Percentiles rank a stretch among this genome's conserved stretches.
phyloP scores from a whole-genome alignment of 495 filamentous ascomycete species.

The Penicillium chermesinum region DNA sequence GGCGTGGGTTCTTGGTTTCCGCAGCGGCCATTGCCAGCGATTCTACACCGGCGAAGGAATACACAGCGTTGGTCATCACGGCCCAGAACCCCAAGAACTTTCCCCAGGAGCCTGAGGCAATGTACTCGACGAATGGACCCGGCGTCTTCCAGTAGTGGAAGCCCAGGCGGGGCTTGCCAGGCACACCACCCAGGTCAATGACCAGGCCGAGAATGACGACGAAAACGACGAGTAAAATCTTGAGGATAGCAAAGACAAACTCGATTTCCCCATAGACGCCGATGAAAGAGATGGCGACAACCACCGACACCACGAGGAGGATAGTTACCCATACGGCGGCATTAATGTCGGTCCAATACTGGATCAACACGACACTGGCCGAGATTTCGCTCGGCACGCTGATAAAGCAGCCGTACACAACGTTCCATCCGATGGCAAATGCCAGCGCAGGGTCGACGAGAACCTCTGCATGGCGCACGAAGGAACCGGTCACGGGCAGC shows the following conservation, averaged over 20 bases:
- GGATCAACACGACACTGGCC: slow-evolving; percentile 55
- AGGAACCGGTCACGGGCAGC: slow-evolving; percentile 40
- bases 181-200: slow-evolving; percentile 35
- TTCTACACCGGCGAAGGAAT: slow-evolving; percentile 54
- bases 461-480: slow-evolving; percentile 47
- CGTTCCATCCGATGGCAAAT: slow-evolving; percentile 59
- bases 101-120: slow-evolving; percentile 33
- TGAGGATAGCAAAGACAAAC: slow-evolving; percentile 39
- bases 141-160: slow-evolving; percentile 51
- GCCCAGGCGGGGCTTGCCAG: slow-evolving; percentile 28
- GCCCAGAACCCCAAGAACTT: slow-evolving; percentile 56
- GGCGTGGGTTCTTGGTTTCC: slow-evolving; percentile 40
- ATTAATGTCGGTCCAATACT: slow-evolving; percentile 55
- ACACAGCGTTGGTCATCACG: slow-evolving; percentile 55
- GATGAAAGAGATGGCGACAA: slow-evolving; percentile 50
- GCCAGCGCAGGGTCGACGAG: slow-evolving; percentile 53
- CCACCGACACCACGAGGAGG: slow-evolving; percentile 50
- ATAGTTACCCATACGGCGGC: slow-evolving; percentile 50
- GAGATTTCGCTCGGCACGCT: slow-evolving; percentile 59
- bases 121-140: slow-evolving; percentile 47
- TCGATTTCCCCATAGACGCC: slow-evolving; percentile 43
- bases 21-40: slow-evolving; percentile 49
- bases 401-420: slow-evolving; percentile 51
- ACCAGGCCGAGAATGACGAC: slow-evolving; percentile 49
- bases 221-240: slow-evolving; percentile 47